Base-by-base conservation (phyloP, 2,329 filamentous ascomycete genomes). In the Paraconiothyrium sp. region DNA sequence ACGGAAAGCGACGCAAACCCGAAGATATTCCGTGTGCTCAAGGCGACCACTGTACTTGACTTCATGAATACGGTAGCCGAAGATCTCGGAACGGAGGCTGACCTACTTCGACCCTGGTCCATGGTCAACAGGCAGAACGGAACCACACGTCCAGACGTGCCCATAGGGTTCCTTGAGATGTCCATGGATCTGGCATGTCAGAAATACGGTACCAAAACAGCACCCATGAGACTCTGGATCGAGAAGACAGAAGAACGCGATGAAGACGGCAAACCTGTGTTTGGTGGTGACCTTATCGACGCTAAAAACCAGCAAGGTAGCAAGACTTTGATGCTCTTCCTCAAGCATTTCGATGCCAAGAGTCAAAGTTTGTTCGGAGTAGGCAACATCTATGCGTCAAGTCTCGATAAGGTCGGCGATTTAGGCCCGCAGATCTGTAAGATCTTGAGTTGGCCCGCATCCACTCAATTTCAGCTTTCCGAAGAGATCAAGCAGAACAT, bases 81-180 rank as follows among this genome's bases (percentile, higher is more conserved):
- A 43, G 91, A 97, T 59, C 84, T 91, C 54, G 85, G 83, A 0
- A 79, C 91, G 54, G 89, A 94, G 48, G 84, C 90, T 0, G 88
- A 88, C 59, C 86, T 88, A 63, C 81, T 98, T 27, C 88, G 95
- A 24, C 86, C 97, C 20, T 99, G 95, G 96, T 88, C 93, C 58
- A 97, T 99, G 94, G 95, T 99, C 1, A 98, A 97, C 75, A 90
- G 95, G 11, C 95, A 99, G 78, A 99, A 99, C 77, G 97, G 97
- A 79, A 99, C 95, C 0, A 90, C 93, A 41, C 89, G 95, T 20
- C 95, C 96, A 0, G 95, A 99, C 75, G 90, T 92, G 61, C 92
- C 93, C 0, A 89, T 99, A 52, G 87, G 88, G 76, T 93, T 97
- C 72, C 81, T 88, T 1, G 85, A 90, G 5, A 90, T 92, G 76